Conservation (phyloP, 352 stramenopile species). For the Plasmopara halstedii region DNA sequence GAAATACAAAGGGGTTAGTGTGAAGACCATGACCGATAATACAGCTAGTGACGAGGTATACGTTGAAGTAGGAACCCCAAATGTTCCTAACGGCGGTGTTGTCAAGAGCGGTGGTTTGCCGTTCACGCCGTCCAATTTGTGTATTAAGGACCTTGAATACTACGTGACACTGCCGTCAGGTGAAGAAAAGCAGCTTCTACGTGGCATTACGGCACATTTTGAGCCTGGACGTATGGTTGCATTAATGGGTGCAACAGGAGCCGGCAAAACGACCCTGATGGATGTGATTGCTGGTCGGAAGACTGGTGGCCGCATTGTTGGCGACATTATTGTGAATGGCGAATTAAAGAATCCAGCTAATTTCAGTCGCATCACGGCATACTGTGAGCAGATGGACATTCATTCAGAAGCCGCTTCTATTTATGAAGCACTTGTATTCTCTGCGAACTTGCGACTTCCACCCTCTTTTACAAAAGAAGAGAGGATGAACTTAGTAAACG, state of each 20-base stretch:
- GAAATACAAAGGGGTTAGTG: conserved; percentile 26
- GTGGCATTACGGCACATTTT: conserved; percentile 40
- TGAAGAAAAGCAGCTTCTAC: conserved; percentile 34
- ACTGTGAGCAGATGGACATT: conserved; percentile 90
- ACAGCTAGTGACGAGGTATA: conserved; percentile 23
- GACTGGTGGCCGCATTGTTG: conserved; percentile 60
- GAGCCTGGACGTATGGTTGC: conserved; percentile 53
- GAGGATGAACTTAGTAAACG: conserved; percentile 35
- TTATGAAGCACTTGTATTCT: conserved; percentile 87
- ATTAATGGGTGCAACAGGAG: conserved; percentile 54
- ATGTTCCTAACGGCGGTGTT: background rate
- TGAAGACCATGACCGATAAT: conserved; percentile 26
- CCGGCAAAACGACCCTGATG: conserved; percentile 39
- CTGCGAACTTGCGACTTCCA: conserved; percentile 75
- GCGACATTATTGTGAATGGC: conserved; percentile 88
- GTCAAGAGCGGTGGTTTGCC: conserved; percentile 16
- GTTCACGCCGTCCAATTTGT: conserved; percentile 35
- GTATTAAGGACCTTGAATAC: conserved; percentile 42
- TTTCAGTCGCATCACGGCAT: conserved; percentile 85
- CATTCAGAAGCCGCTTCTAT: conserved; percentile 79
- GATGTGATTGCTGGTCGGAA: conserved; percentile 68
- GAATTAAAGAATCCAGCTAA: conserved; percentile 55
- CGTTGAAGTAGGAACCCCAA: conserved; percentile 26
- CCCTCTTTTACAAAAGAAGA: conserved; percentile 28
- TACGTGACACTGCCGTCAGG: conserved; percentile 45